phyloP scores from a whole-genome alignment of 257 asterid species.

The Oldenlandia corymbosa region DNA sequence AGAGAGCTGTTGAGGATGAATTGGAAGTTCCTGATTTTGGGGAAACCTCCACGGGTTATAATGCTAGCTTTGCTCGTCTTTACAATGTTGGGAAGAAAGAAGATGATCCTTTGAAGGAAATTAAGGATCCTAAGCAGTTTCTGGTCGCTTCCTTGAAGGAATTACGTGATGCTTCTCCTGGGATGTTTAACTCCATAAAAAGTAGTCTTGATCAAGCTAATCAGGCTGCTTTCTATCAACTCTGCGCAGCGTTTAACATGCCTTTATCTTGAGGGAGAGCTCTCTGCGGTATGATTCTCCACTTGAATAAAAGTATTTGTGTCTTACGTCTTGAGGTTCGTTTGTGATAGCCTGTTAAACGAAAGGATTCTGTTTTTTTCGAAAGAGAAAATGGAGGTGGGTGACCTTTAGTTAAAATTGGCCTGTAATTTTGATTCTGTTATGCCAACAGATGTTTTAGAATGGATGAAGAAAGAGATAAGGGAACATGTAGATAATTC shows the following conservation, averaged over 20 bases:
- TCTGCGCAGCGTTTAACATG: conserved; percentile 58
- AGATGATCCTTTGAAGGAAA: conserved; percentile 77
- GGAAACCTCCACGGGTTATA: conserved; percentile 70
- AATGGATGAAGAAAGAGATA: background rate
- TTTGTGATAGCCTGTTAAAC: background rate
- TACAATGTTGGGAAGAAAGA: conserved; percentile 83
- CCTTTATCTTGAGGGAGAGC: conserved; percentile 45
- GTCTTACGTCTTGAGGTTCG: no score
- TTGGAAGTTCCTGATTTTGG: conserved; percentile 83
- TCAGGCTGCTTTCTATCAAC: conserved; percentile 68
- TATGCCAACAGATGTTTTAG: background rate
- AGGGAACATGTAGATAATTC: no score
- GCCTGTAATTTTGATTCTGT: no score
- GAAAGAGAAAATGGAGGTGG: background rate
- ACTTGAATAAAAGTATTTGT: no score
- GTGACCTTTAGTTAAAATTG: background rate
- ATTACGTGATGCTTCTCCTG: conserved; percentile 64
- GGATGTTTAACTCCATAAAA: conserved; percentile 45
- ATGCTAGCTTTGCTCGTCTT: conserved; percentile 65
- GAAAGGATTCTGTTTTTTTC: background rate
- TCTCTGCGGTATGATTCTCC: conserved; percentile 30
- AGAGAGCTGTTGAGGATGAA: conserved; percentile 75
- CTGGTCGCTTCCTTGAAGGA: conserved; percentile 65
- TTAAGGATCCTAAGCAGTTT: conserved; percentile 78
- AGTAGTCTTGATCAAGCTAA: conserved; percentile 66